Evolutionary conservation across 139 green algal genomes (phyloP), one percentile per base, ranked within the genome.

Genomic region (Desmodesmus armatus): DNA sequence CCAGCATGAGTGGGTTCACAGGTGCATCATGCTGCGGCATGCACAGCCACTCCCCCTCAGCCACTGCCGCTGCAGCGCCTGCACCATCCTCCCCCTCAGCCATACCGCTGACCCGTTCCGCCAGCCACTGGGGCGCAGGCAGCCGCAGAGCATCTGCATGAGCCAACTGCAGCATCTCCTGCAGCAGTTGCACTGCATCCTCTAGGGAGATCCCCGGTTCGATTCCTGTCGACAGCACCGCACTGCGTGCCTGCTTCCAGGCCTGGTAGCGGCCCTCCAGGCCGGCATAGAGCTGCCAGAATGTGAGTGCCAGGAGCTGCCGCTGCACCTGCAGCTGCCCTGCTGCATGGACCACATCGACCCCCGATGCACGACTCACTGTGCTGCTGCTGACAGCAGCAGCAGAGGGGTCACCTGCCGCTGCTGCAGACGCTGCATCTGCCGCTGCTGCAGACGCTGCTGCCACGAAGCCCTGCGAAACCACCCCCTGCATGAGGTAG

Each of bases 301-400:
- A 86, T 19, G 33, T 43, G 27, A 87, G 58, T 17, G 82, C 82
- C 4, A 40, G 49, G 21, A 87, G 29, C 58, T 77, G 82, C 39
- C 60, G 82, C 71, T 78, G 41, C 55, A 82, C 72, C 37, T 78
- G 66, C 47, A 85, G 33, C 66, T 85, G 67, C 51, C 58, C 40
- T 49, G 37, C 29, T 19, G 44, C 40, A 17, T 60, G 51, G 15
- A 0, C 19, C 31, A 83, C 9, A 25, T 53, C 17, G 44, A 3
- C 44, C 25, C 40, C 55, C 33, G 58, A 55, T 39, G 33, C 82
- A 27, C 76, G n/a, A 31, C 37, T 49, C 11, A 37, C 67, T n/a
- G n/a, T n/a, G n/a, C n/a, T n/a, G n/a, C n/a, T n/a, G n/a, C n/a
- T n/a, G n/a, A n/a, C n/a, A n/a, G n/a, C n/a, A n/a, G n/a, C n/a